A percentile compares a stretch with the other conserved stretches of the same genome.
Evolutionary conservation across 2,329 filamentous ascomycete genomes (phyloP).

Genomic region (Leptodontidium sp.): DNA sequence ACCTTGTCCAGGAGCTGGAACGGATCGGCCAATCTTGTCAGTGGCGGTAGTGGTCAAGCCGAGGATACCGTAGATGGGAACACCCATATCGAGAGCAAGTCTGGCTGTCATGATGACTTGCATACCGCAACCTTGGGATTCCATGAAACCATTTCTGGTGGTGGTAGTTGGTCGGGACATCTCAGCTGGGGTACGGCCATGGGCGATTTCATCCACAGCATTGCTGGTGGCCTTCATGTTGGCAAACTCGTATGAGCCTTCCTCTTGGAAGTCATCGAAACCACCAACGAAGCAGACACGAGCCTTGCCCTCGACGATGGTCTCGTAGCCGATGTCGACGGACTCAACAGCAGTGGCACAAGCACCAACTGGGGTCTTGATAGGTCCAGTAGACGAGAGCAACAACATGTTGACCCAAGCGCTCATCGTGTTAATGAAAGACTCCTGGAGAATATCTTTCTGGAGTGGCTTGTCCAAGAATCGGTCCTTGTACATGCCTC

Average conservation of each 20-base stretch:
- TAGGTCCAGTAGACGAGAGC: constrained; percentile 94
- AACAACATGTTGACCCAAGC: constrained; percentile 99
- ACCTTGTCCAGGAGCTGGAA: constrained; percentile 95
- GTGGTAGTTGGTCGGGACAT: constrained; percentile 99
- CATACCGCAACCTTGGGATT: constrained; percentile 97
- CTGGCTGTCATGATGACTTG: constrained; percentile 98
- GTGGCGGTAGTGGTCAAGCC: constrained; percentile 95
- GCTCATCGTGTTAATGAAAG: constrained; percentile 99
- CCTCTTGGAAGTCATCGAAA: constrained; percentile 99
- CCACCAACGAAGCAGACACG: constrained; percentile 97
- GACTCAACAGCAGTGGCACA: constrained; percentile 98
- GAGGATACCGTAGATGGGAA: constrained; percentile 95
- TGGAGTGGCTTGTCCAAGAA: constrained; percentile 97
- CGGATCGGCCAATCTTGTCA: constrained; percentile 98
- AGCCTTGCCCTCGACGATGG: constrained; percentile 97
- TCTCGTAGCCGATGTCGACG: constrained; percentile 96
- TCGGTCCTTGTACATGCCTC: constrained; percentile 98
- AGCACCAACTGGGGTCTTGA: constrained; percentile 98
- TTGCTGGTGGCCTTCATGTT: constrained; percentile 99
- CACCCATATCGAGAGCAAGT: constrained; percentile 96
- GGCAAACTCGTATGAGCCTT: constrained; percentile 98
- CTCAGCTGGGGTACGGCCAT: constrained; percentile 92
- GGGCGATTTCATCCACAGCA: constrained; percentile 92
- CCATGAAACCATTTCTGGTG: constrained; percentile 98
- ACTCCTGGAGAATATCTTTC: constrained; percentile 98